Evolutionary conservation across 371 early-diverging fungal genomes (phyloP).

Genomic region (Rhizopus delemar): DNA sequence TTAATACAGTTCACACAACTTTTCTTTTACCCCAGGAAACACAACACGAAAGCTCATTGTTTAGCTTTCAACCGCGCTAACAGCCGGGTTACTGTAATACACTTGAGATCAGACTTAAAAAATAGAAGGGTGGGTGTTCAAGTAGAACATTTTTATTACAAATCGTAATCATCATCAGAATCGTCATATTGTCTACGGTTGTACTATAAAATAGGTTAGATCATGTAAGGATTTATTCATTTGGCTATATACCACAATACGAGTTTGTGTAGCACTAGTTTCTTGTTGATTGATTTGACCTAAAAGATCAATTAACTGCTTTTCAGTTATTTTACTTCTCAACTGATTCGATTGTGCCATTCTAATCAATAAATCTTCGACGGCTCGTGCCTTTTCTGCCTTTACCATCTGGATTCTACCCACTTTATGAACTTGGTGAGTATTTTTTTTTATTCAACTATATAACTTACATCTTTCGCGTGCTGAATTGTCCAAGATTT

Average conservation of each 20-base stretch:
- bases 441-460: neutral
- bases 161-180: slow-evolving; percentile 70
- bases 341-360: slow-evolving; percentile 89
- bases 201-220: slow-evolving; percentile 38
- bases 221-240: neutral
- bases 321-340: slow-evolving; percentile 78
- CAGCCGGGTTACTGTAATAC: neutral
- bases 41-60: too few relatives aligned
- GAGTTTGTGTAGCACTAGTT: slow-evolving; percentile 59
- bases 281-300: slow-evolving; percentile 81
- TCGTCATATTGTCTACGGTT: slow-evolving; percentile 65
- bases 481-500: slow-evolving; percentile 84
- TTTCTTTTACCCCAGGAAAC: too few relatives aligned
- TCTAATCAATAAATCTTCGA: slow-evolving; percentile 86
- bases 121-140: neutral
- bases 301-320: slow-evolving; percentile 82
- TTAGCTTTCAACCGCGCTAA: too few relatives aligned
- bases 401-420: slow-evolving; percentile 90
- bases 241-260: slow-evolving; percentile 71
- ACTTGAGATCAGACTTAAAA: neutral
- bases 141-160: slow-evolving; percentile 33
- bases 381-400: slow-evolving; percentile 84
- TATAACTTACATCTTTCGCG: slow-evolving; percentile 75
- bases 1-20: too few relatives aligned
- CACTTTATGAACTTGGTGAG: slow-evolving; percentile 44